Evolutionary conservation across 192 early-diverging fungal species (phyloP).

Genomic region (Backusella tarrabulga): DNA sequence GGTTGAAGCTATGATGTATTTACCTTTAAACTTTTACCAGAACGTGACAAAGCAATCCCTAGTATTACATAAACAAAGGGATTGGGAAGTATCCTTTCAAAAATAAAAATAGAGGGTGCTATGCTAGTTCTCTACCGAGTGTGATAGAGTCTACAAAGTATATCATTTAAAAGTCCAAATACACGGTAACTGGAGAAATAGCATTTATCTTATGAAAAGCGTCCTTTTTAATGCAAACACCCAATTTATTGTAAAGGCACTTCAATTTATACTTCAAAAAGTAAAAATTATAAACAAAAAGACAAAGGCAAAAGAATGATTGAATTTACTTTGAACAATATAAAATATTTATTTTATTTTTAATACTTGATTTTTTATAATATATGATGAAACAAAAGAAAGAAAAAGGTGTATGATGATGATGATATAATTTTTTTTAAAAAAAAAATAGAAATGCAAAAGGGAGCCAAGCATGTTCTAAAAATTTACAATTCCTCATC

Average conservation of each 20-base stretch:
- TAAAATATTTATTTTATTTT: background rate
- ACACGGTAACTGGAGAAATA: too few species aligned
- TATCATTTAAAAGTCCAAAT: too few species aligned
- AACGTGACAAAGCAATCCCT: too few species aligned
- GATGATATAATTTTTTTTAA: background rate
- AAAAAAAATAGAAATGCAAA: background rate
- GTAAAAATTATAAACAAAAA: background rate
- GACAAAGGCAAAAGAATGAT: background rate
- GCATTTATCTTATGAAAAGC: background rate
- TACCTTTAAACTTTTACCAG: background rate
- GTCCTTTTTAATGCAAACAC: background rate
- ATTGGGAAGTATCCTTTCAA: background rate
- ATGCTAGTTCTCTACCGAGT: too few species aligned
- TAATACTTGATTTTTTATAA: background rate
- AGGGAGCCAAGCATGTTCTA: background rate
- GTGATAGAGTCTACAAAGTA: too few species aligned
- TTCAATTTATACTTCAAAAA: background rate
- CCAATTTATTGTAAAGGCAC: background rate
- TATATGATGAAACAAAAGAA: background rate
- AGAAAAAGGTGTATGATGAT: background rate
- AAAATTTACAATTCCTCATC: conserved; percentile 24
- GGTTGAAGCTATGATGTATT: background rate
- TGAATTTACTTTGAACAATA: conserved; percentile 2
- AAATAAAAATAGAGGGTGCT: background rate
- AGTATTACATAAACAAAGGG: too few species aligned